These are phyloP conservation scores for Suillus hirtellus DNA, from an alignment of 768 basidiomycete species.

Conservation along the genomic window DNA sequence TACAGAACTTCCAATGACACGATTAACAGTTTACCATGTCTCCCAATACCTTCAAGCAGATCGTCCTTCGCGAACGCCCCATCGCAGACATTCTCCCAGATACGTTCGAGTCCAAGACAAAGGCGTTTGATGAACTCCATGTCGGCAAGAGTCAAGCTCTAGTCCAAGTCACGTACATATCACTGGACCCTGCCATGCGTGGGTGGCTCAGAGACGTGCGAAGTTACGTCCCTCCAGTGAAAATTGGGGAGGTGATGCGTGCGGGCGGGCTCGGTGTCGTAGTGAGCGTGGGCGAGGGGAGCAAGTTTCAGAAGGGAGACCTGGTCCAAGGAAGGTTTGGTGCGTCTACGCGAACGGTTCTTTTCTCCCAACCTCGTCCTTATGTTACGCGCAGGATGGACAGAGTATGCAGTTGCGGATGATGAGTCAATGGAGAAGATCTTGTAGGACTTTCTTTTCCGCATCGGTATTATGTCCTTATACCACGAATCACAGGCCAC, in stretches of 20 bases:
- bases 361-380: neutral
- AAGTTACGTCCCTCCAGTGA: conserved; percentile 69
- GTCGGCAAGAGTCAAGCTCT: conserved; percentile 57
- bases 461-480: neutral
- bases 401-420: conserved; percentile 66
- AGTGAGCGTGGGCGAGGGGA: conserved; percentile 54
- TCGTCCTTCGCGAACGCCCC: conserved; percentile 80
- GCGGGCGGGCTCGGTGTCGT: conserved; percentile 68
- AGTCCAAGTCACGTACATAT: conserved; percentile 77
- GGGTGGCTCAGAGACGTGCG: conserved; percentile 74
- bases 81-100: conserved; percentile 62
- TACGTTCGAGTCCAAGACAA: conserved; percentile 68
- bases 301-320: conserved; percentile 63
- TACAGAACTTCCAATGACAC: neutral
- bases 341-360: conserved; percentile 32
- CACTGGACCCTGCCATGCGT: conserved; percentile 88
- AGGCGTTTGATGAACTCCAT: conserved; percentile 52
- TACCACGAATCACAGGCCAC: conserved; percentile 40
- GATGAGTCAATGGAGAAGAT: conserved; percentile 54
- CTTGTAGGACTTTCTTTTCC: conserved; percentile 43
- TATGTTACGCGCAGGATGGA: conserved; percentile 57
- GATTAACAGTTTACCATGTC: conserved; percentile 16
- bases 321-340: conserved; percentile 63
- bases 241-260: conserved; percentile 82
- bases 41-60: conserved; percentile 50